A percentile compares a stretch with the other conserved stretches of the same genome.
Evolutionary conservation across 2,329 filamentous ascomycete species (phyloP).

Genomic region (Sporothrix euskadiensis): DNA sequence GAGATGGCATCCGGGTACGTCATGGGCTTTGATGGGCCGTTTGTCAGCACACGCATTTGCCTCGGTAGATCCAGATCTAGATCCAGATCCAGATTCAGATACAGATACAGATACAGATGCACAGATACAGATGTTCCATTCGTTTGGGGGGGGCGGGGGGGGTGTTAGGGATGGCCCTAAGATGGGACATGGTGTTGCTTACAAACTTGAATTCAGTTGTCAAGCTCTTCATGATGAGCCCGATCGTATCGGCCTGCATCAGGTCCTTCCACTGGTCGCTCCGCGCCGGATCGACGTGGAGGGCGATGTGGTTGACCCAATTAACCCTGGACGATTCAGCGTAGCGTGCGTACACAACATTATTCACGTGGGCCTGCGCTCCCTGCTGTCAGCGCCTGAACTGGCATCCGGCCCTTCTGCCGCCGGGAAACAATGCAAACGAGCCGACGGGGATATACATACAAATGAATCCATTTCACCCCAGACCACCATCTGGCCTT

Average conservation of each 20-base stretch:
- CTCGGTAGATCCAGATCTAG: neutral
- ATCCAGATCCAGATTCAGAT: too few species aligned
- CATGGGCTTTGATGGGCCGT: conserved; percentile 62
- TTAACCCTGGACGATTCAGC: conserved; percentile 80
- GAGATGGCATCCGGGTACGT: conserved; percentile 79
- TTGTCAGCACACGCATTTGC: neutral
- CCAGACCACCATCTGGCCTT: conserved; percentile 71
- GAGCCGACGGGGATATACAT: conserved; percentile 31
- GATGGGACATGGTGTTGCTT: conserved; percentile 39
- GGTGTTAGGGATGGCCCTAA: neutral
- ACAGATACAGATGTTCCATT: neutral
- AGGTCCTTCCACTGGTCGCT: conserved; percentile 67
- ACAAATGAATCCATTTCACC: conserved; percentile 73
- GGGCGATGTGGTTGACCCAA: conserved; percentile 71
- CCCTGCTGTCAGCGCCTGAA: neutral
- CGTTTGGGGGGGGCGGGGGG: too few species aligned
- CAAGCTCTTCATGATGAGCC: conserved; percentile 78
- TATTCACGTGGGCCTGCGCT: conserved; percentile 71
- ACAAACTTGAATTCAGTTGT: conserved; percentile 87
- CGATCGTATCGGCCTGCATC: conserved; percentile 64
- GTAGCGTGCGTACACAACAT: conserved; percentile 79
- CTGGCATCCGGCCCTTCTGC: neutral
- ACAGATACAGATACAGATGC: too few species aligned
- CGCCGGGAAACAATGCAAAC: neutral
- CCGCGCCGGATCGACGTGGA: conserved; percentile 61